These are phyloP conservation scores for Penicillium decumbens DNA, from an alignment of 2,329 filamentous ascomycete genomes.

Conservation along the genomic window DNA sequence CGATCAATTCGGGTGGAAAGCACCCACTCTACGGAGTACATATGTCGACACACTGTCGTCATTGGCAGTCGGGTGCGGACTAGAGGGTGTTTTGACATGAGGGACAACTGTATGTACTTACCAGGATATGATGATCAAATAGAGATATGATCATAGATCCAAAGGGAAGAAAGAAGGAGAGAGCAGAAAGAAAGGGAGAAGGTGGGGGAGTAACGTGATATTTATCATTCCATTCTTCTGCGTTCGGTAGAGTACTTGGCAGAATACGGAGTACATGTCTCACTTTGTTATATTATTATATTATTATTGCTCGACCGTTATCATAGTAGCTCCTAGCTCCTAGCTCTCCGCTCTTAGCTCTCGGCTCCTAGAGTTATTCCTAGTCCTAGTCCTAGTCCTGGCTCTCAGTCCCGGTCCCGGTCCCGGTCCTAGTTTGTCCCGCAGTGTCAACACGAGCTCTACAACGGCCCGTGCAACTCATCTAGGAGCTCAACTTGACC, in stretches of 20 bases:
- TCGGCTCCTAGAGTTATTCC: not conserved
- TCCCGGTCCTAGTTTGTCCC: not conserved
- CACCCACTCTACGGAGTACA: slow-evolving; percentile 1
- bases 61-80: slow-evolving; percentile 15
- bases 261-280: not conserved
- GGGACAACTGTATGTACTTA: not conserved
- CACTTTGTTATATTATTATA: not conserved
- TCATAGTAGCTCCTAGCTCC: too few relatives aligned
- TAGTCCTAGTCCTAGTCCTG: not conserved
- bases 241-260: not conserved
- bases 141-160: not conserved
- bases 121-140: not conserved
- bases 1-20: slow-evolving; percentile 21
- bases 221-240: slow-evolving; percentile 8
- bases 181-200: slow-evolving; percentile 8
- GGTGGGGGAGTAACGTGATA: slow-evolving; percentile 18
- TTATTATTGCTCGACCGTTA: too few relatives aligned
- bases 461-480: not conserved
- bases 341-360: too few relatives aligned
- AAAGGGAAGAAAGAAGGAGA: slow-evolving; percentile 6
- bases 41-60: slow-evolving; percentile 31
- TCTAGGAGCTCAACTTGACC: too few relatives aligned
- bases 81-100: not conserved
- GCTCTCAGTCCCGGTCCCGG: not conserved
- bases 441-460: not conserved